Evolutionary conservation across 495 filamentous ascomycete genomes (phyloP), one percentile per base, ranked within the genome.

Genomic region (Lepidopterella palustris): DNA sequence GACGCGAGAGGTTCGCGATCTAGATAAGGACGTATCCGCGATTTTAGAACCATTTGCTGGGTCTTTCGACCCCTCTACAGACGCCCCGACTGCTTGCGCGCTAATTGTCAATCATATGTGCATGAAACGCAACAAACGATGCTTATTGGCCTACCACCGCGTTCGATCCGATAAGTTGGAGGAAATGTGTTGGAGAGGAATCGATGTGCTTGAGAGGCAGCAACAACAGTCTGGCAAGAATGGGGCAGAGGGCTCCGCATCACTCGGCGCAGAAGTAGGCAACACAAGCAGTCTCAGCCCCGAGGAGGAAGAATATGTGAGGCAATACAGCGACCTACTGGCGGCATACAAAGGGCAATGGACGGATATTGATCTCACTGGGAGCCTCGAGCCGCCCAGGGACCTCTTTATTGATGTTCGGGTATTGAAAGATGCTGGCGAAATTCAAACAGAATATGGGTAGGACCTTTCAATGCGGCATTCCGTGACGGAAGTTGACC

Each of bases 391-490:
- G 69, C 95, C 95, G 31, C 93, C 95, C 28, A 84, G 82, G 69
- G 95, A 99, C 76, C 74, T 99, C 53, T 99, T 99, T 70, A 95
- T 99, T 71, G 95, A 99, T 74, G 95, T 99, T 52, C 78, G 95
- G 55, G 95, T 97, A 53, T 73, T 99, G 61, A 96, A 93, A 70
- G 93, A 99, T 77, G 95, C 92, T 45, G 95, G 95, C 24, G 93
- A 97, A 78, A 96, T 99, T 62, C 93, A 99, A 76, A 99, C 95
- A 10, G 95, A 99, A 77, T 99, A 97, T 73, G 95, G 95, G 90
- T 97, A 81, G 71, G 83, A 74, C 18, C n/a, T 42, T 3, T 13
- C 13, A 42, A 42, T 24, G 60, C 24, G 13, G 6, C 28, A n/a
- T 1, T 42, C 21, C n/a, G 13, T 45, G 31, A n/a, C 23, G 42